Evolutionary conservation across 768 basidiomycete genomes (phyloP), one percentile per base, ranked within the genome.

Genomic region (Boletus sp.): DNA sequence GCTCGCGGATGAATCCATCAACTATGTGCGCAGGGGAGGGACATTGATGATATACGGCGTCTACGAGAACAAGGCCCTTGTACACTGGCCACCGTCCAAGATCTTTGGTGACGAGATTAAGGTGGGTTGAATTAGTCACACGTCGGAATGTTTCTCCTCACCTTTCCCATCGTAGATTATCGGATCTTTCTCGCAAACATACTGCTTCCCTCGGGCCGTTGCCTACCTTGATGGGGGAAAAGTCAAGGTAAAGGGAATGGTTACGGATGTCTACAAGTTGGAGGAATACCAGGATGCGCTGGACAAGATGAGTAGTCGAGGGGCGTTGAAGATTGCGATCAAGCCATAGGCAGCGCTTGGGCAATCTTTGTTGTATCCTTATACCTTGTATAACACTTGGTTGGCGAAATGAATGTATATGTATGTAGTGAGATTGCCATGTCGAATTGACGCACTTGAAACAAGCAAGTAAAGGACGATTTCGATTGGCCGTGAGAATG

Each of bases 41-140:
- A 91, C 90, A 4, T 70, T 92, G 66, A 85, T 92, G 85, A 80
- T 92, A 41, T 96, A 96, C 64, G 93, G 93, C 38, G 93, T 95
- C 37, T 96, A 95, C 67, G 87, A 85, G 70, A 86, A 93, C 73
- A 84, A 85, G 57, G 93, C 90, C 1, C 77, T 80, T 21, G 89
- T 95, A 2, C 83, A 86, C 61, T 95, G 91, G 91, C 82, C 90
- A 1, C 93, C 92, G 4, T 82, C 84, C 48, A 91, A 90, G 77
- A 89, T 91, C 52, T 83, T 86, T 69, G 73, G 76, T 11, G 84
- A 90, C 64, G 88, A 90, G 66, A 88, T 89, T 57, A 76, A 70
- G 58, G 82, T 83, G 49, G 5, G 66, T 58, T 23, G 19, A 19
- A 45, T 49, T 19, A 7, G 17, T 47, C 11, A 0, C 17, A 1